phyloP scores from a whole-genome alignment of 2,329 filamentous ascomycete species.

The Phialophora expanda region DNA sequence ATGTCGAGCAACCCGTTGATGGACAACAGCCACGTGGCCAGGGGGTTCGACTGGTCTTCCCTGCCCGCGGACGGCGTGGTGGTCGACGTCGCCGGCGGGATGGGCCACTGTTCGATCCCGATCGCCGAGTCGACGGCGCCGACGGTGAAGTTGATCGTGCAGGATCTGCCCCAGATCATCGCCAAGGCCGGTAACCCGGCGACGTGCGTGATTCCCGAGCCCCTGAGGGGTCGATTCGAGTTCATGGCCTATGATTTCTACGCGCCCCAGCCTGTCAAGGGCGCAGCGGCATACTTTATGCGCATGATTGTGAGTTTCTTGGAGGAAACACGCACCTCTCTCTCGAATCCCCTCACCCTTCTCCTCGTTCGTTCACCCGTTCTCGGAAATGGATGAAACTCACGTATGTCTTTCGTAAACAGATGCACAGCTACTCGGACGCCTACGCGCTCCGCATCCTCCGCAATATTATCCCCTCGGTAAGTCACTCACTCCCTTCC shows the following conservation, averaged over 20 bases:
- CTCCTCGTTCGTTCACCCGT: neutral
- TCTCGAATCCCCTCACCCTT: neutral
- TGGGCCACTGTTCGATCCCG: conserved; percentile 30
- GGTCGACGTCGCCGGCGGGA: conserved; percentile 51
- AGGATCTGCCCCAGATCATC: conserved; percentile 35
- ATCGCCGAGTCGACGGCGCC: conserved; percentile 30
- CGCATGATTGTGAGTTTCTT: conserved; percentile 32
- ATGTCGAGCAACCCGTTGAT: conserved; percentile 27
- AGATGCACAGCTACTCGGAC: conserved; percentile 40
- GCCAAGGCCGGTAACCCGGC: conserved; percentile 24
- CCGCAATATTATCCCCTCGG: conserved; percentile 32
- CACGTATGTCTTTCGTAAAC: neutral
- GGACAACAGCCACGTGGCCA: conserved; percentile 25
- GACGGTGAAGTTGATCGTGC: conserved; percentile 31
- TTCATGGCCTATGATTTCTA: conserved; percentile 42
- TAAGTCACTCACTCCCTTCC: neutral
- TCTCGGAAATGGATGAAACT: neutral
- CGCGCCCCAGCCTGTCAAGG: conserved; percentile 34
- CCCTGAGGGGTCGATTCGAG: conserved; percentile 23
- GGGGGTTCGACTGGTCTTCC: conserved; percentile 41
- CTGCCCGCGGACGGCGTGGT: conserved; percentile 54
- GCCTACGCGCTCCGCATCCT: conserved; percentile 37
- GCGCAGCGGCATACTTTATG: conserved; percentile 40
- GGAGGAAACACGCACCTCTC: too few species aligned
- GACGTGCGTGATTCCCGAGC: conserved; percentile 26